A percentile compares a stretch with the other conserved stretches of the same genome.
Evolutionary conservation across 305 asterid species (phyloP).

Genomic region (Ajuga reptans): DNA sequence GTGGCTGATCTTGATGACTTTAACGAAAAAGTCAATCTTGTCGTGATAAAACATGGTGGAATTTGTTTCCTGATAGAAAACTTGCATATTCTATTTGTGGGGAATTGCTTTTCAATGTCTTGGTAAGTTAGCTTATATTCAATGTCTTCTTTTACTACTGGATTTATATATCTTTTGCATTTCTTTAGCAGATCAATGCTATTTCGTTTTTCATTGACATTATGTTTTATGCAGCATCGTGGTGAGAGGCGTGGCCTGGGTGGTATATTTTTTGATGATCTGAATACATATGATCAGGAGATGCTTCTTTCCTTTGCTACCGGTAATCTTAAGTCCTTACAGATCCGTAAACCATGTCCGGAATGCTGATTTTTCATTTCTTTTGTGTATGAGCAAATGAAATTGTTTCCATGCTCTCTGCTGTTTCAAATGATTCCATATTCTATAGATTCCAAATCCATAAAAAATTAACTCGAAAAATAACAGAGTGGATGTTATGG

Average conservation of each 20-base stretch:
- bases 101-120: not conserved
- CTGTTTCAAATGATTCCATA: not conserved
- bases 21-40: not conserved
- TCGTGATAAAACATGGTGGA: not conserved
- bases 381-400: not conserved
- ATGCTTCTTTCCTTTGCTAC: conserved; percentile 96
- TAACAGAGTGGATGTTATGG: not conserved
- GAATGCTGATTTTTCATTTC: not conserved
- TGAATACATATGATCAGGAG: conserved; percentile 84
- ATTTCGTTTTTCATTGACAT: not conserved
- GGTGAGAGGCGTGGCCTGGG: conserved; percentile 98
- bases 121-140: not conserved
- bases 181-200: conserved; percentile 3
- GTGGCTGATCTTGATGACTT: not conserved
- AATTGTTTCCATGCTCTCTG: not conserved
- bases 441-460: not conserved
- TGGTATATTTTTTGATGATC: conserved; percentile 92
- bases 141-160: not conserved
- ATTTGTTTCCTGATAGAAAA: not conserved
- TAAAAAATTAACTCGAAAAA: not conserved
- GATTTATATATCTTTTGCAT: not conserved
- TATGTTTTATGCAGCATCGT: conserved; percentile 63
- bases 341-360: not conserved
- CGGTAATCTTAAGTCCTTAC: conserved; percentile 43
- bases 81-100: not conserved